Evolutionary conservation across 1,139 yeast species (phyloP), one percentile per base, ranked within the genome.

Genomic region (Entelexis paramagnoliae): DNA sequence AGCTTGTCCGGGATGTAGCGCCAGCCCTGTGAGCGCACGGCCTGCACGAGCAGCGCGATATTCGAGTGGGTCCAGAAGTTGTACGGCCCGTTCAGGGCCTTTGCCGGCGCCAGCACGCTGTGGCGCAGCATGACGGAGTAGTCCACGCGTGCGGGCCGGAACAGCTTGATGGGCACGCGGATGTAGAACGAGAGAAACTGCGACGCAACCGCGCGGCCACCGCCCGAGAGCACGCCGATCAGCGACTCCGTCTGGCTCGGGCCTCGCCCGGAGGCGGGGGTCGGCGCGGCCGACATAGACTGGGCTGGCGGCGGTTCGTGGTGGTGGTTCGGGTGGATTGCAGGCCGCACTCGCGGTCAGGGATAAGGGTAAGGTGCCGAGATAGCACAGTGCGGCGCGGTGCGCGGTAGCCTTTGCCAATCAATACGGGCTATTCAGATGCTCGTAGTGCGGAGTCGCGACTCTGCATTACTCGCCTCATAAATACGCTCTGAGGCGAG

Each of bases 121-220:
- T 52, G 33, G 20, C 58, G 51, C 16, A 59, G 52, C 45, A 59
- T 41, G 36, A 42, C 40, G 63, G 86, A 70, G 62, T 85, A 87
- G 66, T 89, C 97, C 56, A 89, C 84, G 49, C 96, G 71, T 6
- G 95, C 82, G 2, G 97, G 97, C 35, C 95, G 73, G 64, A 89
- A 89, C 28, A 89, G 72, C 67, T 89, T 89, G 48, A 87, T 83
- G 2, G 75, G 80, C 0, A 95, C 84, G 52, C 96, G 73, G 44
- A 88, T 67, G 63, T 88, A 89, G 41, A 89, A 70, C 0, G 91
- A 72, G 48, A 87, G 83, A 44, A 88, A 59, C 67, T 89, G 96
- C 55, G 83, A 80, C n/a, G 84, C 73, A 38, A 87, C 60, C 0
- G 96, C 95, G 46, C 96, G 72, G 9, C 86, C 78, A 52, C 94